Conservation (phyloP, 2,329 filamentous ascomycete genomes). For the Bipolaris oryzae region DNA sequence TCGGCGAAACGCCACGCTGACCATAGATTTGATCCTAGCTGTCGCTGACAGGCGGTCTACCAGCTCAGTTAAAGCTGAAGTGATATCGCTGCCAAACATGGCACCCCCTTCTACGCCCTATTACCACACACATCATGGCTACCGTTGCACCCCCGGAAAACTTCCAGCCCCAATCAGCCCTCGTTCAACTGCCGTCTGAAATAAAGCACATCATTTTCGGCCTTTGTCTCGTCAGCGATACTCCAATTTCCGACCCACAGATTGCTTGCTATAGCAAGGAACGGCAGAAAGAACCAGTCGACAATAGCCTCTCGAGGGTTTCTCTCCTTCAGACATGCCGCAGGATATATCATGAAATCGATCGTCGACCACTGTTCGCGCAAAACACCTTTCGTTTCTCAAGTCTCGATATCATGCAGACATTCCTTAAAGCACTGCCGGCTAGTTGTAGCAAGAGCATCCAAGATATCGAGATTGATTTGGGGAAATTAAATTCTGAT, state of each 20-base stretch:
- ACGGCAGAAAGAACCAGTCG: not conserved
- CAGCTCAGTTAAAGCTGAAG: slow-evolving; percentile 7
- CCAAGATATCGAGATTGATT: slow-evolving; percentile 47
- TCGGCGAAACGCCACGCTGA: slow-evolving; percentile 12
- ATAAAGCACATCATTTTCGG: slow-evolving; percentile 44
- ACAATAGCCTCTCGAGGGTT: slow-evolving; percentile 21
- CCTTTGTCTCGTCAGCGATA: slow-evolving; percentile 33
- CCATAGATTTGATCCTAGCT: not conserved
- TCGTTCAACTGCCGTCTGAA: slow-evolving; percentile 43
- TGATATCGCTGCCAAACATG: not conserved
- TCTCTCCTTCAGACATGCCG: slow-evolving; percentile 48
- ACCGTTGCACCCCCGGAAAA: slow-evolving; percentile 24
- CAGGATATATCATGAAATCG: slow-evolving; percentile 41
- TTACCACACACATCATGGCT: slow-evolving; percentile 11
- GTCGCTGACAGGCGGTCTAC: slow-evolving; percentile 2
- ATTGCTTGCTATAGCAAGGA: slow-evolving; percentile 2
- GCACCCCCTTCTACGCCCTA: not conserved
- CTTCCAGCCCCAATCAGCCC: slow-evolving; percentile 39
- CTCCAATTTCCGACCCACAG: slow-evolving; percentile 34
- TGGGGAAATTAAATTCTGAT: slow-evolving; percentile 36
- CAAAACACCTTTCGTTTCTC: slow-evolving; percentile 49
- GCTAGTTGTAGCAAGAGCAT: slow-evolving; percentile 29
- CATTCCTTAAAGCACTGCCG: slow-evolving; percentile 38
- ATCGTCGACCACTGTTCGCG: slow-evolving; percentile 38
- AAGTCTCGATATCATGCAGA: slow-evolving; percentile 32